phyloP scores from a whole-genome alignment of 2,329 filamentous ascomycete species.

The Pyrenochaeta sp. region DNA sequence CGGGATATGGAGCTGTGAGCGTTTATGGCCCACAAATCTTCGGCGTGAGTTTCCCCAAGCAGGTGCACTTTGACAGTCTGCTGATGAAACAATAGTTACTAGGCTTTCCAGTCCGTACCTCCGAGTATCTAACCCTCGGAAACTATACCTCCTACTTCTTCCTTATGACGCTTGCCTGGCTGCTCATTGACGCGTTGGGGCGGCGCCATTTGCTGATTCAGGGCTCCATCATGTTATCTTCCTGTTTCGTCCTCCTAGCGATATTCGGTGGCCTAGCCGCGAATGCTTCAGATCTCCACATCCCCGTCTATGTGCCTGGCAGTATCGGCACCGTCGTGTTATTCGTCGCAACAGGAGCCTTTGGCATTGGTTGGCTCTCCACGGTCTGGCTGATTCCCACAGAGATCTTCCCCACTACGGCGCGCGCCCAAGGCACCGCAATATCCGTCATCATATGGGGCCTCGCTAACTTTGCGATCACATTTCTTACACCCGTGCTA shows the following conservation, averaged over 20 bases:
- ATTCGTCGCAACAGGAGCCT: constrained; percentile 67
- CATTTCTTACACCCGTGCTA: constrained; percentile 65
- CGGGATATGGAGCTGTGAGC: constrained; percentile 67
- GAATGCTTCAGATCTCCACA: constrained; percentile 47
- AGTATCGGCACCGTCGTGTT: constrained; percentile 62
- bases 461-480: constrained; percentile 66
- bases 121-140: constrained; percentile 66
- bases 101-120: constrained; percentile 60
- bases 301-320: constrained; percentile 55
- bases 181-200: constrained; percentile 65
- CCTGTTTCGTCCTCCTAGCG: constrained; percentile 61
- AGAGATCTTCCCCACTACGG: constrained; percentile 65
- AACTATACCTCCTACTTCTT: constrained; percentile 70
- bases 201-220: constrained; percentile 63
- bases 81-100: constrained; percentile 67
- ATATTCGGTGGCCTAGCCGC: constrained; percentile 61
- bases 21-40: constrained; percentile 72
- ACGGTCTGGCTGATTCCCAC: constrained; percentile 69
- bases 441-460: constrained; percentile 66
- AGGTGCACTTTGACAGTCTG: constrained; percentile 15
- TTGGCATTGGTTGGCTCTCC: constrained; percentile 68
- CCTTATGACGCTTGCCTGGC: constrained; percentile 69
- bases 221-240: constrained; percentile 59
- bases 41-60: constrained; percentile 44
- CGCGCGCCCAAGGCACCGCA: constrained; percentile 64